Percentiles rank a stretch among this genome's conserved stretches.
phyloP scores from a whole-genome alignment of 148 eudicot species.

The Silene latifolia region DNA sequence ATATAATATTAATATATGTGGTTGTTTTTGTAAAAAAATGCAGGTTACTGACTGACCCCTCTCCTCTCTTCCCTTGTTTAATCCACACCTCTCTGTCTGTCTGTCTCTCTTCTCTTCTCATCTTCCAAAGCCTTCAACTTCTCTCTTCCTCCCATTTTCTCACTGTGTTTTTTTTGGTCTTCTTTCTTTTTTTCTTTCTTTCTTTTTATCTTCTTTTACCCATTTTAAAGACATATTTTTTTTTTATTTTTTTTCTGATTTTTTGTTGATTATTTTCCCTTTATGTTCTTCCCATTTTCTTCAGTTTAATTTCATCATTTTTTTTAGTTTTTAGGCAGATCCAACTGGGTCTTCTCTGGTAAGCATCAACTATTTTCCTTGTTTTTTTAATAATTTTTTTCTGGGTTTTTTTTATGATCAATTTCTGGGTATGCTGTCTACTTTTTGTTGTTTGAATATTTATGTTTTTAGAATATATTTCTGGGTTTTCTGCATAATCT shows the following conservation, averaged over 20 bases:
- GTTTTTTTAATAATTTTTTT: not conserved
- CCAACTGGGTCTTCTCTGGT: constrained; percentile 30
- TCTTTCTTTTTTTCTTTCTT: constrained; percentile 8
- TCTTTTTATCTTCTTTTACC: not conserved
- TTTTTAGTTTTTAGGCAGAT: constrained; percentile 26
- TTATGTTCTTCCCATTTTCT: not conserved
- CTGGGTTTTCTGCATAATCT: not conserved
- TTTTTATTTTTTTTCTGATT: no score
- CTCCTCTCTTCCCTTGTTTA: constrained; percentile 18
- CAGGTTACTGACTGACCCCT: constrained; percentile 3
- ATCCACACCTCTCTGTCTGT: constrained; percentile 14
- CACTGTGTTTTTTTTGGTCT: constrained; percentile 24
- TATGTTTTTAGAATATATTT: not conserved
- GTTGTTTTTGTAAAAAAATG: not conserved
- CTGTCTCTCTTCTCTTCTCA: constrained; percentile 22
- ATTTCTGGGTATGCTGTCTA: constrained; percentile 7
- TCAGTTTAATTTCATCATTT: not conserved
- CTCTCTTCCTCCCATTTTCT: constrained; percentile 26
- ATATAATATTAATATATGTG: not conserved
- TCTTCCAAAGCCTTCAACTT: constrained; percentile 23
- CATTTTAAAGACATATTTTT: not conserved
- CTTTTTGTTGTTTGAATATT: not conserved
- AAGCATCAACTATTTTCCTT: constrained; percentile 14
- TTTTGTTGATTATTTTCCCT: not conserved
- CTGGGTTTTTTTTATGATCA: constrained; percentile 10